Conservation (phyloP, 192 early-diverging fungal species). For the Gaertneriomyces semiglobifer region DNA sequence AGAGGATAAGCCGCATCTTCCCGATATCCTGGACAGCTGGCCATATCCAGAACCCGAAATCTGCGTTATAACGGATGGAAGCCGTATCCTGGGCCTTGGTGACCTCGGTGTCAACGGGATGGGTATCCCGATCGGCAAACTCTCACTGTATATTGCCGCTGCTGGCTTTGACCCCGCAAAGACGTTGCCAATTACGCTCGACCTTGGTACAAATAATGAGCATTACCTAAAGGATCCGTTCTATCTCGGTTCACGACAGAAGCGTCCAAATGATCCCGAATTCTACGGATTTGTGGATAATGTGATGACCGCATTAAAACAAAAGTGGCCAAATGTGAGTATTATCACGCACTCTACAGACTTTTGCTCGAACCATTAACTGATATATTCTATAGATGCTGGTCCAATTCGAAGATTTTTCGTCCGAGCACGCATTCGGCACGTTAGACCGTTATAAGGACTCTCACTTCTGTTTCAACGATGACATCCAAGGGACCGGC, state of each 20-base stretch:
- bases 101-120: constrained; percentile 91
- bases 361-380: neutral
- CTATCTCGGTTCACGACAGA: constrained; percentile 79
- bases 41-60: constrained; percentile 68
- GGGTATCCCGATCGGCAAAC: constrained; percentile 94
- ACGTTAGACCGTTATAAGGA: constrained; percentile 75
- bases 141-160: constrained; percentile 73
- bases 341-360: neutral
- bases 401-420: constrained; percentile 97
- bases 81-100: constrained; percentile 89
- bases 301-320: constrained; percentile 67
- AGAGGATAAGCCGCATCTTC: constrained; percentile 69
- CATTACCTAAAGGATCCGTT: constrained; percentile 79
- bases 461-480: constrained; percentile 86
- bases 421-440: constrained; percentile 86
- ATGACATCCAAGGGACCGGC: constrained; percentile 89
- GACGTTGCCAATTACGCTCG: constrained; percentile 87
- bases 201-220: constrained; percentile 88
- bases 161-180: constrained; percentile 78
- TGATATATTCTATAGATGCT: constrained; percentile 37
- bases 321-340: constrained; percentile 66
- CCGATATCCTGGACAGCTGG: constrained; percentile 77
- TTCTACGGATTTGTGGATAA: constrained; percentile 84
- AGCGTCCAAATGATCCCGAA: constrained; percentile 51
- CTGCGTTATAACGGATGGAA: constrained; percentile 93